phyloP scores from a whole-genome alignment of 2,329 filamentous ascomycete species.

The Colletotrichum musicola region DNA sequence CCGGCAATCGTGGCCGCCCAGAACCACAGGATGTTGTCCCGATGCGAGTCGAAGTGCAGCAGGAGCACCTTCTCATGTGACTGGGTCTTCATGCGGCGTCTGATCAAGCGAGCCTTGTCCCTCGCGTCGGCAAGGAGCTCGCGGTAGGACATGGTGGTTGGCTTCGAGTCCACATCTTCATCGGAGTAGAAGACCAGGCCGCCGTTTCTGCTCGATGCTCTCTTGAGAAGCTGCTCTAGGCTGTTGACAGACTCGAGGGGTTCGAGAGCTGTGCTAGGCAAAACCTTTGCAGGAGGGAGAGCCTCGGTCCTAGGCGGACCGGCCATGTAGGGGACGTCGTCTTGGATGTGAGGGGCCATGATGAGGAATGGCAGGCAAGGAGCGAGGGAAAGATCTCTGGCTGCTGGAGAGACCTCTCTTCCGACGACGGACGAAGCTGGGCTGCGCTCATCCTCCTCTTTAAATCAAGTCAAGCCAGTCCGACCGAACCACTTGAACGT shows the following conservation, averaged over 20 bases:
- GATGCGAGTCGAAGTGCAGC: conserved; percentile 29
- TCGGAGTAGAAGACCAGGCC: conserved; percentile 16
- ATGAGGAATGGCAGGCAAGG: neutral
- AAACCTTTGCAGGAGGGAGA: neutral
- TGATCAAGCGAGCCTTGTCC: conserved; percentile 14
- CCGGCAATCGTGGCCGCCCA: conserved; percentile 29
- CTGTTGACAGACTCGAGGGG: neutral
- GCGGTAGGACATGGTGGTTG: conserved; percentile 7
- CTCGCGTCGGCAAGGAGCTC: conserved; percentile 19
- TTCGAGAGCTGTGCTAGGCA: neutral
- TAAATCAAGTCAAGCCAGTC: too few species aligned
- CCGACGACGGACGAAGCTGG: too few species aligned
- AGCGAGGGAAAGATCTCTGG: neutral
- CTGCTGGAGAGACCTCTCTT: neutral
- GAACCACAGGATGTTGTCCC: conserved; percentile 34
- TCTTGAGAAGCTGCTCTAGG: neutral
- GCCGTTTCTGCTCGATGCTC: conserved; percentile 1
- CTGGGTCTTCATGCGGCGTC: neutral
- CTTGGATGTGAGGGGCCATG: neutral
- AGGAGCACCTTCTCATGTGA: conserved; percentile 26
- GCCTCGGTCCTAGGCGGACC: neutral
- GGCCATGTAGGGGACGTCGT: neutral
- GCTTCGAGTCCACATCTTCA: neutral
- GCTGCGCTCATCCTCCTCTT: too few species aligned
- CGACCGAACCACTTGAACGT: too few species aligned